Conservation (phyloP, 1,284 basidiomycete species). For the Sanghuangporus baumii region DNA sequence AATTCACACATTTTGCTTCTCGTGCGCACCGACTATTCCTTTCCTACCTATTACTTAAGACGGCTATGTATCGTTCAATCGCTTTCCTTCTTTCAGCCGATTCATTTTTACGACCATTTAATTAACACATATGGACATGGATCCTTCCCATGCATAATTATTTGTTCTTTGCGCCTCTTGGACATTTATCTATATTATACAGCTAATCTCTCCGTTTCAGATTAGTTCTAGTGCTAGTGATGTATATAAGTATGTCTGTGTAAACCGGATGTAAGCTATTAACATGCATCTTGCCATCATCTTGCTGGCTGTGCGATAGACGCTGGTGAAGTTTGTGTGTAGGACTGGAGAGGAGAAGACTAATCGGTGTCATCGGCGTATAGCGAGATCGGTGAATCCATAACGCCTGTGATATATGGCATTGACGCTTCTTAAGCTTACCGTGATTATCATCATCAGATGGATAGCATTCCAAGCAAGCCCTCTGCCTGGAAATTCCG, state of each 20-base stretch:
- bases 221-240: background rate
- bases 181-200: background rate
- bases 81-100: background rate
- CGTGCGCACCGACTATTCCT: background rate
- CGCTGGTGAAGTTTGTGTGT: too few species aligned
- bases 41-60: background rate
- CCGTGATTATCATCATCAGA: background rate
- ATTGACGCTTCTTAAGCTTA: background rate
- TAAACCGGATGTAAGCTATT: background rate
- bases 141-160: background rate
- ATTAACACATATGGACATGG: background rate
- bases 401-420: slow-evolving; percentile 1
- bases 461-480: background rate
- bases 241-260: background rate
- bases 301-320: background rate
- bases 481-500: background rate
- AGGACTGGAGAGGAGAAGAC: background rate
- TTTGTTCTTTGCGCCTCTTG: background rate
- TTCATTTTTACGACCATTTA: background rate
- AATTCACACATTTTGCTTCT: slow-evolving; percentile 2
- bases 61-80: background rate
- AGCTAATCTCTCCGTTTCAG: background rate
- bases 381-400: background rate
- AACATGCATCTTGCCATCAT: background rate
- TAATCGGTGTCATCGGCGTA: background rate